Evolutionary conservation across 495 filamentous ascomycete genomes (phyloP).

Genomic region (Pyronema omphalodes): DNA sequence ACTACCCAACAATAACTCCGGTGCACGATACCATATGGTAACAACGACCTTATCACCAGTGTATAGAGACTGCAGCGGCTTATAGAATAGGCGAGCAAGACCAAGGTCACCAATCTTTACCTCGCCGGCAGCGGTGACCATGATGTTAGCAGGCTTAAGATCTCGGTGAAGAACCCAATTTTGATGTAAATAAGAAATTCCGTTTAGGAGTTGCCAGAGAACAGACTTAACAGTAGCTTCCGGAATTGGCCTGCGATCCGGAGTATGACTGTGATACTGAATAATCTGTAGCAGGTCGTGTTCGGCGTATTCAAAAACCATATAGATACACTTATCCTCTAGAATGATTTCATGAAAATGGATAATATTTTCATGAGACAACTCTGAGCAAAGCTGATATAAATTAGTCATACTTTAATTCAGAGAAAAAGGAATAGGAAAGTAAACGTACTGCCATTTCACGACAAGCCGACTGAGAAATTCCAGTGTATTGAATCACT

Average conservation of each 20-base stretch:
- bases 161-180: conserved; percentile 98
- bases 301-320: conserved; percentile 98
- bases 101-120: conserved; percentile 91
- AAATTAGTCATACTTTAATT: neutral
- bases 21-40: conserved; percentile 97
- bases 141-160: conserved; percentile 95
- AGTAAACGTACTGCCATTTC: conserved; percentile 57
- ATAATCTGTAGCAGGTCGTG: conserved; percentile 96
- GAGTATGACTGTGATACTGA: conserved; percentile 75
- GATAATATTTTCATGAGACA: conserved; percentile 79
- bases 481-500: conserved; percentile 81
- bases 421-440: neutral
- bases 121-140: conserved; percentile 77
- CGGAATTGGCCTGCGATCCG: conserved; percentile 69
- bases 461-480: conserved; percentile 89
- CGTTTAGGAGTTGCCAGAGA: conserved; percentile 85
- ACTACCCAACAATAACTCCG: conserved; percentile 77
- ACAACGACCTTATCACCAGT: conserved; percentile 96
- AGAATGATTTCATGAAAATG: conserved; percentile 87
- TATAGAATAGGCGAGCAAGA: conserved; percentile 80
- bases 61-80: conserved; percentile 78
- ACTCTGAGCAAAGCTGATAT: conserved; percentile 58
- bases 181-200: conserved; percentile 79
- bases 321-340: conserved; percentile 97
- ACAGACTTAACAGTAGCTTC: conserved; percentile 77